Percentiles rank a stretch among this genome's conserved stretches.
Conservation (phyloP, 2,329 filamentous ascomycete genomes). For the Fusarium scirpi region DNA sequence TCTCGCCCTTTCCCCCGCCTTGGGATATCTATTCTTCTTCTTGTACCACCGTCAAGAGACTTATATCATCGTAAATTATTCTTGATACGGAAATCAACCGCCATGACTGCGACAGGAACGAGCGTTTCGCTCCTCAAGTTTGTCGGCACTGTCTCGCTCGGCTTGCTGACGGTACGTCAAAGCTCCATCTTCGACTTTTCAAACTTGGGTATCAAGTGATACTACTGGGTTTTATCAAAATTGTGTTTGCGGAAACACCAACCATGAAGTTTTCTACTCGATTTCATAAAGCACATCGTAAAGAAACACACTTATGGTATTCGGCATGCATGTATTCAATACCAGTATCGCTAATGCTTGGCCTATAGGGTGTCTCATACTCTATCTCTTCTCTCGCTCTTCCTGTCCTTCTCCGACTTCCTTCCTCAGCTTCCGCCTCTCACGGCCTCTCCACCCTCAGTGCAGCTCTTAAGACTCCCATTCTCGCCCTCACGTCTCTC, state of each 20-base stretch:
- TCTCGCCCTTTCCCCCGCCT: conserved; percentile 18
- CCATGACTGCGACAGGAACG: conserved; percentile 75
- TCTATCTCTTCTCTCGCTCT: conserved; percentile 82
- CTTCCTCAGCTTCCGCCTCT: conserved; percentile 77
- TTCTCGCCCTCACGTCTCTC: conserved; percentile 75
- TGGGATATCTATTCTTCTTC: conserved; percentile 5
- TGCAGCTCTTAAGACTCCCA: conserved; percentile 71
- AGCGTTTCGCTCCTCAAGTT: conserved; percentile 88
- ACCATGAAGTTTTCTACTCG: background rate
- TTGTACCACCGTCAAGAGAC: conserved; percentile 11
- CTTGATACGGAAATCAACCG: conserved; percentile 10
- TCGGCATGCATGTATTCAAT: background rate
- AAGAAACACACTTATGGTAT: background rate
- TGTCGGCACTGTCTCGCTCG: conserved; percentile 89
- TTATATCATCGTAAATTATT: background rate
- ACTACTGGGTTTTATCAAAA: background rate
- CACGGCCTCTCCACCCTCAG: conserved; percentile 78
- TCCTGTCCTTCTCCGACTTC: conserved; percentile 83
- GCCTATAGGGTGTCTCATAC: conserved; percentile 85
- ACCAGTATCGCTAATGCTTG: conserved; percentile 28
- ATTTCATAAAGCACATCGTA: background rate
- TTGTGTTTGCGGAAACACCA: background rate
- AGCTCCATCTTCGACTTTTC: background rate
- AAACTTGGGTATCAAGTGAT: conserved; percentile 30
- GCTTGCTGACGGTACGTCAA: conserved; percentile 82